Base-by-base conservation (phyloP, 2,329 filamentous ascomycete species). In the Botryotinia convoluta region DNA sequence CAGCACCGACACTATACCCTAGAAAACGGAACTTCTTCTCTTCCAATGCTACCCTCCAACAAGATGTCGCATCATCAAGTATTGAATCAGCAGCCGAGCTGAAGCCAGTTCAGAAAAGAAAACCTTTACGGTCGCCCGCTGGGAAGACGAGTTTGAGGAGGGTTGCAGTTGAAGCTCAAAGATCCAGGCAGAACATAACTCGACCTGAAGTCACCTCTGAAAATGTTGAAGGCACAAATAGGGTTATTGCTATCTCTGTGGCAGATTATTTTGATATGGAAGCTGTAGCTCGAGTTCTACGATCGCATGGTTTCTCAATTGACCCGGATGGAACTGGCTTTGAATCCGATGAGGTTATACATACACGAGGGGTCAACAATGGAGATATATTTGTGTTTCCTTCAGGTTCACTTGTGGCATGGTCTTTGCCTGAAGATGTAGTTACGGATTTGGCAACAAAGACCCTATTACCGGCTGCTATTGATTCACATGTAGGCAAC, bases 381-480 rank as follows among this genome's bases (percentile, higher is more conserved):
- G 95, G 94, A 48, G 96, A 99, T 83, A 90, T 98, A 69, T 98
- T 98, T 80, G 91, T 99, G 73, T 99, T 99, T 77, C 94, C 95
- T 14, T 97, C 95, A 0, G 96, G 96, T 18, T 97, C 95, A 20
- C 88, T 98, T 12, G 96, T 98, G 9, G 92, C 93, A 37, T 99
- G 96, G 96, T 93, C 93, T 8, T 86, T 98, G 1, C 91, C 93
- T 0, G 88, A 94, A 74, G 89, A 92, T 73, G 89, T 94, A 29
- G 91, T 94, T 26, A 87, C 87, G 32, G 87, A 87, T 67, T 84
- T 94, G 37, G 91, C 92, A 8, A 92, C 92, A 14, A 88, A 88
- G 73, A 90, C 92, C 45, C 86, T 98, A 20, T 87, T 93, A 32
- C 88, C 90, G 0, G 94, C 95, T 1, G 93, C 95, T 22, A 88